These are phyloP conservation scores for Trichoderma afroharzianum DNA, from an alignment of 2,329 filamentous ascomycete species.

Conservation along the genomic window DNA sequence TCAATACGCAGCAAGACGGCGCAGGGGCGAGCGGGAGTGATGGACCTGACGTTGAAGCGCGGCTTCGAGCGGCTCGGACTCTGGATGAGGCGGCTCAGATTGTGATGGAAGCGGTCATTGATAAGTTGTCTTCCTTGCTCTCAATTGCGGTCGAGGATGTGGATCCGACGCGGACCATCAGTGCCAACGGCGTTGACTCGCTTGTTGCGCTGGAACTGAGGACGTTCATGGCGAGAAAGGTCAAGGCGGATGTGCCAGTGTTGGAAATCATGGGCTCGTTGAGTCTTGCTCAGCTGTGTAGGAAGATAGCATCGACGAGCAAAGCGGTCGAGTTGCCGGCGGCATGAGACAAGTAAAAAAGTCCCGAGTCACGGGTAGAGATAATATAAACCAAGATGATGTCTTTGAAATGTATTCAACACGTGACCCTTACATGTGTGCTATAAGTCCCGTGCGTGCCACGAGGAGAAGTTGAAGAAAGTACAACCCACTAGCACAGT, in stretches of 20 bases:
- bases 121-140: constrained; percentile 5
- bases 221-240: constrained; percentile 25
- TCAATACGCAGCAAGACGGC: not conserved
- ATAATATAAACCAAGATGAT: not conserved
- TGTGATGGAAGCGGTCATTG: not conserved
- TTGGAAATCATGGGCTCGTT: constrained; percentile 23
- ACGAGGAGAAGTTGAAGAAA: not conserved
- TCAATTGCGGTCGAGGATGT: constrained; percentile 17
- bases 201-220: constrained; percentile 28
- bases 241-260: constrained; percentile 25
- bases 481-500: not conserved
- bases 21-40: not conserved
- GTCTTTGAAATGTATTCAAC: not conserved
- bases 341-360: not conserved
- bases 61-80: not conserved
- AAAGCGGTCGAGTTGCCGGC: not conserved
- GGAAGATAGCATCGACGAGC: not conserved
- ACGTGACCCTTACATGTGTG: not conserved
- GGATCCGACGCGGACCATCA: constrained; percentile 23
- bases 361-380: not conserved
- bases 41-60: constrained; percentile 1
- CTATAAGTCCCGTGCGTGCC: not conserved
- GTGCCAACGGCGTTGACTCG: constrained; percentile 26
- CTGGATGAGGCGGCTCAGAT: constrained; percentile 1
- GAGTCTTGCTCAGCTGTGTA: not conserved